A percentile compares a stretch with the other conserved stretches of the same genome.
Evolutionary conservation across 2,329 filamentous ascomycete species (phyloP).

Genomic region (Escovopsis weberi): DNA sequence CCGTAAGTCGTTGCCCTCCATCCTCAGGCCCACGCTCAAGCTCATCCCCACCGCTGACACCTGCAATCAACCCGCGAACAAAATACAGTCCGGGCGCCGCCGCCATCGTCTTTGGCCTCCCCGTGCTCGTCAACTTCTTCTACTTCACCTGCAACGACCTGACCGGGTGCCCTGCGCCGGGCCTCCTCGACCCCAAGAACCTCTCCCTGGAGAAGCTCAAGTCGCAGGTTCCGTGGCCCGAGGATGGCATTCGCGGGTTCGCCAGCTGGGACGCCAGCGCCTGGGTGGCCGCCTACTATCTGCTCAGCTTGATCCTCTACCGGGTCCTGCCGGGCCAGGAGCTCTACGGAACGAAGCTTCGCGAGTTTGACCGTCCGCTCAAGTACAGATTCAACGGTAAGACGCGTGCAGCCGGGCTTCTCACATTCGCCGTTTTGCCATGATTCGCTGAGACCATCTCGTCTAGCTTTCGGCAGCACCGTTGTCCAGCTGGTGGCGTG

Average conservation of each 20-base stretch:
- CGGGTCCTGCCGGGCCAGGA: slow-evolving; percentile 57
- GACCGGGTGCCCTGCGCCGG: slow-evolving; percentile 71
- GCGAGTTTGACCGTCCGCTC: slow-evolving; percentile 48
- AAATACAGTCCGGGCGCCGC: slow-evolving; percentile 50
- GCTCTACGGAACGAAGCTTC: slow-evolving; percentile 51
- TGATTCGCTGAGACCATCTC: background rate
- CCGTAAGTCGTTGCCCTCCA: slow-evolving; percentile 13
- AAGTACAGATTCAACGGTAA: slow-evolving; percentile 66
- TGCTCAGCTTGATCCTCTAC: slow-evolving; percentile 57
- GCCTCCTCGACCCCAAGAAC: slow-evolving; percentile 51
- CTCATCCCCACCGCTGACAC: background rate
- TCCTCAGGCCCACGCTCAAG: background rate
- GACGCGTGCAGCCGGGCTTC: background rate
- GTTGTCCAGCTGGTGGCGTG: slow-evolving; percentile 53
- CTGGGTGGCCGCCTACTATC: slow-evolving; percentile 61
- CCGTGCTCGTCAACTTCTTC: slow-evolving; percentile 57
- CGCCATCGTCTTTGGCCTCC: slow-evolving; percentile 62
- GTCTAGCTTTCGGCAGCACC: slow-evolving; percentile 55
- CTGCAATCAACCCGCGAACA: background rate
- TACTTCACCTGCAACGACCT: slow-evolving; percentile 78
- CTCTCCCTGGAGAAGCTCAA: slow-evolving; percentile 56
- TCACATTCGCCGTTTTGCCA: background rate
- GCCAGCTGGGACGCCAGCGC: slow-evolving; percentile 50
- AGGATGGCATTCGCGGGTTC: slow-evolving; percentile 50
- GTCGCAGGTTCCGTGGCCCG: slow-evolving; percentile 61